Conservation (phyloP, 2,329 filamentous ascomycete genomes). For the Cordyceps cateniannulata region DNA sequence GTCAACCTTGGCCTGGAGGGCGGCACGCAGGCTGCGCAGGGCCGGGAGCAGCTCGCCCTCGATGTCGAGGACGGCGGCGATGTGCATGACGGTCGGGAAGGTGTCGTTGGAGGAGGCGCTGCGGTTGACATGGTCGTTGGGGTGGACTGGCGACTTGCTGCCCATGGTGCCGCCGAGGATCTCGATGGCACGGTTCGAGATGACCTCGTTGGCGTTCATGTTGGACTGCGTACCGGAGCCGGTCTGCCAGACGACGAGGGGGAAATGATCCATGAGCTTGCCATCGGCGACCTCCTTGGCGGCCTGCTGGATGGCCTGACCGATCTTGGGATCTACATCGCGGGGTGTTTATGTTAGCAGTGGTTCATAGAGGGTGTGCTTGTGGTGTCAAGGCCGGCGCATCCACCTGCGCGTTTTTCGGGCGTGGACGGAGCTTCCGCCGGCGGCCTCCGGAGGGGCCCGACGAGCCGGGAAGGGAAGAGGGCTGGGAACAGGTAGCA, state of each 20-base stretch:
- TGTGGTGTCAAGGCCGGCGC: background rate
- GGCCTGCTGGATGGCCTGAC: slow-evolving; percentile 89
- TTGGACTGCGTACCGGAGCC: slow-evolving; percentile 98
- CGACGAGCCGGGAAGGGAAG: background rate
- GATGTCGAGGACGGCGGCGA: slow-evolving; percentile 89
- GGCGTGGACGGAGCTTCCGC: background rate
- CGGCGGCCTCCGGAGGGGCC: background rate
- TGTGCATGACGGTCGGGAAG: slow-evolving; percentile 99
- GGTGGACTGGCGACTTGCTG: slow-evolving; percentile 96
- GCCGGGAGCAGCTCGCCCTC: slow-evolving; percentile 80
- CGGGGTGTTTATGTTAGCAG: slow-evolving; percentile 24
- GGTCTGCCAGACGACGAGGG: slow-evolving; percentile 98
- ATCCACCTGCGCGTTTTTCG: slow-evolving; percentile 6
- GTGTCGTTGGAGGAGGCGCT: slow-evolving; percentile 98
- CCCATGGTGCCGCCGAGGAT: slow-evolving; percentile 92
- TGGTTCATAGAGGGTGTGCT: slow-evolving; percentile 25
- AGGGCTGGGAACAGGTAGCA: background rate
- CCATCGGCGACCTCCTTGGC: slow-evolving; percentile 87
- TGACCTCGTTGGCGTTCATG: slow-evolving; percentile 99
- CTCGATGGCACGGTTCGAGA: slow-evolving; percentile 98
- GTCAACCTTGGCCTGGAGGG: slow-evolving; percentile 82
- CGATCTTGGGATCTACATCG: slow-evolving; percentile 63
- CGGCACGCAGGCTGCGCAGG: slow-evolving; percentile 72
- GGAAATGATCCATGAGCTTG: slow-evolving; percentile 95
- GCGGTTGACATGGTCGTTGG: slow-evolving; percentile 99